These are phyloP conservation scores for Boletus insuetus DNA, from an alignment of 768 basidiomycete species.

Conservation along the genomic window DNA sequence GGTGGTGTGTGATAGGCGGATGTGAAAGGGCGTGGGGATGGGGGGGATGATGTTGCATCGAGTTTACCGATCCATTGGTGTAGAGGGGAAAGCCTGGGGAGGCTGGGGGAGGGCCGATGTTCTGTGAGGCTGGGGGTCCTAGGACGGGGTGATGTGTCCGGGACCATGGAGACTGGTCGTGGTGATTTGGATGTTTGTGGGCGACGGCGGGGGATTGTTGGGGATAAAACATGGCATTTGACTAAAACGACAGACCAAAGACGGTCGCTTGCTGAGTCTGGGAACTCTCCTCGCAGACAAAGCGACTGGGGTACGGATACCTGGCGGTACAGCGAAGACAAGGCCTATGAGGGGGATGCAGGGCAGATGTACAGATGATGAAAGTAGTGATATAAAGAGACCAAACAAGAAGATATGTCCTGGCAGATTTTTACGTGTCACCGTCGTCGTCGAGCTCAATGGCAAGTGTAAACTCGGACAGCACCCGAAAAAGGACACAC, in stretches of 20 bases:
- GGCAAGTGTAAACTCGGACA: constrained; percentile 18
- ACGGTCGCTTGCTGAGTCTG: constrained; percentile 1
- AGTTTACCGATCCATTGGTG: constrained; percentile 61
- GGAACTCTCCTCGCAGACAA: constrained; percentile 7
- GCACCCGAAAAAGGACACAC: constrained; percentile 29
- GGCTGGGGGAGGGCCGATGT: constrained; percentile 59
- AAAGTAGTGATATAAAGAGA: neutral
- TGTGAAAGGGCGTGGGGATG: constrained; percentile 49
- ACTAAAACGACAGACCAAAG: constrained; percentile 5
- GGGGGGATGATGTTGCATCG: constrained; percentile 61
- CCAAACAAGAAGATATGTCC: constrained; percentile 19
- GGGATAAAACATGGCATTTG: constrained; percentile 76
- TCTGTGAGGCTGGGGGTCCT: constrained; percentile 40
- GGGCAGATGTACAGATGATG: constrained; percentile 14
- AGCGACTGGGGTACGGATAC: constrained; percentile 7
- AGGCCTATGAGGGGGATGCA: neutral
- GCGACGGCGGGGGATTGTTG: constrained; percentile 80
- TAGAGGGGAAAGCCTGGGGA: constrained; percentile 78
- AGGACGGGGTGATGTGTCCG: constrained; percentile 59
- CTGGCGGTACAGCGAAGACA: constrained; percentile 1
- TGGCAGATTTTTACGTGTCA: constrained; percentile 14
- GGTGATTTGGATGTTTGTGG: constrained; percentile 72
- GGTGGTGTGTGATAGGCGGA: constrained; percentile 62
- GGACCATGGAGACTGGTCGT: constrained; percentile 74
- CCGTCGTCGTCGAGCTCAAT: constrained; percentile 15